Evolutionary conservation across 768 basidiomycete genomes (phyloP).

Genomic region (Clavaria fumosa): DNA sequence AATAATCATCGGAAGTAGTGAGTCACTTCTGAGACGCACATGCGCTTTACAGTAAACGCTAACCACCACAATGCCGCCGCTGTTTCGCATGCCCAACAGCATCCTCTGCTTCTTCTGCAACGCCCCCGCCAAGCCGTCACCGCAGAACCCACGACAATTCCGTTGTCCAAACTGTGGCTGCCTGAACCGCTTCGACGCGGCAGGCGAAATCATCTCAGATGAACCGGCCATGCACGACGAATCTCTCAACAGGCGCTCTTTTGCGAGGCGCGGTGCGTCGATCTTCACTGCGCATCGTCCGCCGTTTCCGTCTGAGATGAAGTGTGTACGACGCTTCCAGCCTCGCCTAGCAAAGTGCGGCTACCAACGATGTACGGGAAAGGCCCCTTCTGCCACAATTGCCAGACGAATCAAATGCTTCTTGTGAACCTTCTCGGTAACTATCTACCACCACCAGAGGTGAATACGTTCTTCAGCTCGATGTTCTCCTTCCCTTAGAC

Average conservation of each 20-base stretch:
- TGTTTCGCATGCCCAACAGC: slow-evolving; percentile 39
- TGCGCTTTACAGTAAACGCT: slow-evolving; percentile 5
- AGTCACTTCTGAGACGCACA: slow-evolving; percentile 2
- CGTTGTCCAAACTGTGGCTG: slow-evolving; percentile 53
- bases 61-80: slow-evolving; percentile 22
- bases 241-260: slow-evolving; percentile 49
- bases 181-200: slow-evolving; percentile 57
- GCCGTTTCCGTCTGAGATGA: too few species aligned
- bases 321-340: slow-evolving; percentile 20
- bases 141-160: slow-evolving; percentile 39
- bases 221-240: slow-evolving; percentile 85
- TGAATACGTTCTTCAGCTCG: slow-evolving; percentile 22
- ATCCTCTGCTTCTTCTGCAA: slow-evolving; percentile 64
- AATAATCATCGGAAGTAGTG: slow-evolving; percentile 18
- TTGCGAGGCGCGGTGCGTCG: slow-evolving; percentile 52
- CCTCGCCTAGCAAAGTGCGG: slow-evolving; percentile 52
- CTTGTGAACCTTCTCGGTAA: slow-evolving; percentile 76
- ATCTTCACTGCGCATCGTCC: background rate
- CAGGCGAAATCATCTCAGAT: slow-evolving; percentile 69
- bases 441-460: slow-evolving; percentile 70
- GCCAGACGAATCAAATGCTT: slow-evolving; percentile 87
- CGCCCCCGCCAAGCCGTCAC: slow-evolving; percentile 24
- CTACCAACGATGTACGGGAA: slow-evolving; percentile 46
- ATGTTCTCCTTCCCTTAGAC: slow-evolving; percentile 5
- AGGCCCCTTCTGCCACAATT: slow-evolving; percentile 70